A percentile compares a stretch with the other conserved stretches of the same genome.
Evolutionary conservation across 2,329 filamentous ascomycete genomes (phyloP).

Genomic region (Trichocomaceae sp.): DNA sequence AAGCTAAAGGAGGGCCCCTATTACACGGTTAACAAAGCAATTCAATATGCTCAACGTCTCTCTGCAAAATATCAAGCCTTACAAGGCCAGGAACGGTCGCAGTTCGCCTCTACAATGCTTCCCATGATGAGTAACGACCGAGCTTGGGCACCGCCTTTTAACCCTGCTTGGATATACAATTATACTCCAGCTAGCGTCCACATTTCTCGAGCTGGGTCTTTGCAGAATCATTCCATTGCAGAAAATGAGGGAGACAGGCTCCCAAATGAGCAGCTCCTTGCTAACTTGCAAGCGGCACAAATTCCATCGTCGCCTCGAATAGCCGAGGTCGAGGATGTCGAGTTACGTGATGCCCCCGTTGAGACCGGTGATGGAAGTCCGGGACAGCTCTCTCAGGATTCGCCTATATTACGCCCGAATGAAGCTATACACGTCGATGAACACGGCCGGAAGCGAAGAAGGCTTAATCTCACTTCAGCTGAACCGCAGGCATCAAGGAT

Average conservation of each 20-base stretch:
- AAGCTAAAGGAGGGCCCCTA: conserved; percentile 11
- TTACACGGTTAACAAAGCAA: conserved; percentile 10
- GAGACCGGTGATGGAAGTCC: conserved; percentile 39
- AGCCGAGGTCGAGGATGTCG: conserved; percentile 2
- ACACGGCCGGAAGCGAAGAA: conserved; percentile 27
- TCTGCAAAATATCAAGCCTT: conserved; percentile 8
- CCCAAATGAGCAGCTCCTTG: conserved; percentile 1
- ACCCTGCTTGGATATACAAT: conserved; percentile 1
- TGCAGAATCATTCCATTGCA: neutral
- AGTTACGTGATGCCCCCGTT: neutral
- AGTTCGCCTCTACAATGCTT: conserved; percentile 7
- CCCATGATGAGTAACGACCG: conserved; percentile 2
- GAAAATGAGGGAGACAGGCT: neutral
- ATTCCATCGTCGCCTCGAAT: conserved; percentile 3
- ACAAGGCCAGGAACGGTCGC: conserved; percentile 2
- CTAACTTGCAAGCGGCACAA: conserved; percentile 1
- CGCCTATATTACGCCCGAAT: conserved; percentile 13
- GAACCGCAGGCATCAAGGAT: neutral
- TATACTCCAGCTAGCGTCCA: neutral
- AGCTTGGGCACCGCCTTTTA: neutral
- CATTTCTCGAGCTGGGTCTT: neutral
- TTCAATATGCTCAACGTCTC: conserved; percentile 9
- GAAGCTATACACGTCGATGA: conserved; percentile 22
- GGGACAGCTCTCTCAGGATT: neutral
- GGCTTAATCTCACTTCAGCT: conserved; percentile 17